These are phyloP conservation scores for Marasmius fiardii DNA, from an alignment of 1,284 basidiomycete species.

Conservation along the genomic window DNA sequence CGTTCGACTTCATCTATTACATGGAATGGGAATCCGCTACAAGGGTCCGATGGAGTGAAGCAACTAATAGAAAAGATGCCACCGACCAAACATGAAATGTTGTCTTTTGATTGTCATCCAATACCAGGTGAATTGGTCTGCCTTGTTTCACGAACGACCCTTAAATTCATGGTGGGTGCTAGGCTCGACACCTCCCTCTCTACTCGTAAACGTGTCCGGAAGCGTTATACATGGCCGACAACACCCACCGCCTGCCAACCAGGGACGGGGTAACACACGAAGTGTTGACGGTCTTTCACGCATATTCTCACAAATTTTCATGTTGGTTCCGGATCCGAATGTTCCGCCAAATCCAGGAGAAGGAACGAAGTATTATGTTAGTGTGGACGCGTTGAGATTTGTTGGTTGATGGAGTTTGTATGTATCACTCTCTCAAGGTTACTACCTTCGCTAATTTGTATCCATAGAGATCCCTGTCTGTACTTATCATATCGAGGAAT, in stretches of 20 bases:
- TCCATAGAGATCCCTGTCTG: too few species aligned
- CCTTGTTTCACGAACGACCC: not conserved
- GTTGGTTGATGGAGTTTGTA: conserved; percentile 47
- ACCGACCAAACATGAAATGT: conserved; percentile 73
- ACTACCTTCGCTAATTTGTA: not conserved
- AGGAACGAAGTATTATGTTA: conserved; percentile 76
- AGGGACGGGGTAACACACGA: conserved; percentile 22
- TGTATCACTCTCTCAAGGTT: conserved; percentile 10
- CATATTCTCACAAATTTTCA: conserved; percentile 83
- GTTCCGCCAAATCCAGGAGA: conserved; percentile 64
- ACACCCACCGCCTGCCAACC: conserved; percentile 42
- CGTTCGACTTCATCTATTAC: conserved; percentile 69
- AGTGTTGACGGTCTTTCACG: conserved; percentile 73
- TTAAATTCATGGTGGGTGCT: conserved; percentile 7
- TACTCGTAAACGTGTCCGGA: conserved; percentile 75
- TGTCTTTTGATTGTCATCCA: conserved; percentile 85
- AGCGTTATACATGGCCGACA: conserved; percentile 71
- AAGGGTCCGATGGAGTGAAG: conserved; percentile 64
- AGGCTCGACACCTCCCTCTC: conserved; percentile 75
- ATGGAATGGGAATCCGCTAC: conserved; percentile 84
- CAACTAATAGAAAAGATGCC: conserved; percentile 69
- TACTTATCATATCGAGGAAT: too few species aligned
- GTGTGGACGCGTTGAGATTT: conserved; percentile 72
- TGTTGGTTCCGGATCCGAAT: conserved; percentile 72
- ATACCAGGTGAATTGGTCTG: conserved; percentile 62